These are phyloP conservation scores for Uronychia binucleata DNA, from an alignment of 73 alveolate species.

Conservation along the genomic window DNA sequence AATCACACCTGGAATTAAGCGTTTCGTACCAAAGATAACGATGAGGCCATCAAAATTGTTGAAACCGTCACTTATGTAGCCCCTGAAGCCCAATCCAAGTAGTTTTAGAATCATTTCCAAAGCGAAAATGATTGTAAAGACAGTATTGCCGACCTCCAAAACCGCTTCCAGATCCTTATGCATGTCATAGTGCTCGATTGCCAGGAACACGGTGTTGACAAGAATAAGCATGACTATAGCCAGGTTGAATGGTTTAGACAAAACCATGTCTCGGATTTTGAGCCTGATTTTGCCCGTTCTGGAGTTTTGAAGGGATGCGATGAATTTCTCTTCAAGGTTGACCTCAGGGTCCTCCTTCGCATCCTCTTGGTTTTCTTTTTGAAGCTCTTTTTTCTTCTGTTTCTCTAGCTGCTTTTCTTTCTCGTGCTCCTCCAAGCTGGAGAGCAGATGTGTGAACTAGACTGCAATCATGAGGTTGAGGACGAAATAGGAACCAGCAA, in stretches of 20 bases:
- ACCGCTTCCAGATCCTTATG: slow-evolving; percentile 3
- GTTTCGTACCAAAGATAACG: slow-evolving; percentile 22
- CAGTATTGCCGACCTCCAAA: slow-evolving; percentile 23
- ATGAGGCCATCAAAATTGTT: slow-evolving; percentile 44
- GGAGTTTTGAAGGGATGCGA: not conserved
- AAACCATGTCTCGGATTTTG: slow-evolving; percentile 11
- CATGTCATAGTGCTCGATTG: slow-evolving; percentile 59
- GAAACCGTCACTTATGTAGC: slow-evolving; percentile 32
- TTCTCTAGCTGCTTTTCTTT: slow-evolving; percentile 7
- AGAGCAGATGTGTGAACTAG: slow-evolving; percentile 22
- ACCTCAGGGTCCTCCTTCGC: not conserved
- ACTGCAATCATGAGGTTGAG: slow-evolving; percentile 64
- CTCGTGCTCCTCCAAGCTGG: slow-evolving; percentile 11
- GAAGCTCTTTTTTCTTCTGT: not conserved
- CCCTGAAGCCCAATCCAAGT: slow-evolving; percentile 32
- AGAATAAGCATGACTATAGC: slow-evolving; percentile 31
- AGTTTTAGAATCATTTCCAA: slow-evolving; percentile 42
- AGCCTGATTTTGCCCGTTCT: not conserved
- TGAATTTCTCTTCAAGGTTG: not conserved
- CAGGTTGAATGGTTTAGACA: slow-evolving; percentile 3
- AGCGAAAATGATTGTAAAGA: slow-evolving; percentile 43
- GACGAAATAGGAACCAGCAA: slow-evolving; percentile 60
- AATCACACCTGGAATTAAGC: not conserved
- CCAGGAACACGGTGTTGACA: slow-evolving; percentile 54
- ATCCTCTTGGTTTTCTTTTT: not conserved